phyloP scores from a whole-genome alignment of 495 filamentous ascomycete genomes.

The Penicillium ochrochloron region DNA sequence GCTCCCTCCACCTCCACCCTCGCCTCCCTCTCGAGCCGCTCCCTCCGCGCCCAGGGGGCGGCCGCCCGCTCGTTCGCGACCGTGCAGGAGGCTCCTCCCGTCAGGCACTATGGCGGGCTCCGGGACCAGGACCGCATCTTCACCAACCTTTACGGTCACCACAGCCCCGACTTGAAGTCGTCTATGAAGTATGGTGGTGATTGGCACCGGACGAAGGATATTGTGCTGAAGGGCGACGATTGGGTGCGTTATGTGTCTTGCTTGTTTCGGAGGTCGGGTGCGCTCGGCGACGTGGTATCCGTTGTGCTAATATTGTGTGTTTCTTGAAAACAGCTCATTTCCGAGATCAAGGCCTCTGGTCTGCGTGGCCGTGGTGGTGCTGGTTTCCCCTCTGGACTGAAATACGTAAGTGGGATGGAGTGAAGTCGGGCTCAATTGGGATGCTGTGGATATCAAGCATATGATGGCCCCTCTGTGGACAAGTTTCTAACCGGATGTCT shows the following conservation, averaged over 20 bases:
- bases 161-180: conserved; percentile 84
- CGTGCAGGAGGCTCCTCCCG: conserved; percentile 81
- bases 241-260: conserved; percentile 63
- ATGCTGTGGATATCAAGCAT: background rate
- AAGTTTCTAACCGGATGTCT: conserved; percentile 12
- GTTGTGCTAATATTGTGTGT: conserved; percentile 27
- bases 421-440: background rate
- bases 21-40: conserved; percentile 58
- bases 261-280: conserved; percentile 3
- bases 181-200: conserved; percentile 99
- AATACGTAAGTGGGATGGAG: conserved; percentile 78
- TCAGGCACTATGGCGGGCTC: conserved; percentile 78
- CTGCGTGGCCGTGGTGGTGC: conserved; percentile 95
- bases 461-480: conserved; percentile 5
- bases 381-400: conserved; percentile 96
- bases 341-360: conserved; percentile 94
- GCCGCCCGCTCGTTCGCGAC: conserved; percentile 78
- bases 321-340: conserved; percentile 69
- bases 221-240: conserved; percentile 92
- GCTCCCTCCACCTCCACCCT: conserved; percentile 55
- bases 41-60: conserved; percentile 55
- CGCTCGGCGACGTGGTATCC: background rate
- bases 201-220: conserved; percentile 99
- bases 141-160: conserved; percentile 94
- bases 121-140: conserved; percentile 98